Conservation (phyloP, 2,329 filamentous ascomycete species). For the Microcyclosporella mali region DNA sequence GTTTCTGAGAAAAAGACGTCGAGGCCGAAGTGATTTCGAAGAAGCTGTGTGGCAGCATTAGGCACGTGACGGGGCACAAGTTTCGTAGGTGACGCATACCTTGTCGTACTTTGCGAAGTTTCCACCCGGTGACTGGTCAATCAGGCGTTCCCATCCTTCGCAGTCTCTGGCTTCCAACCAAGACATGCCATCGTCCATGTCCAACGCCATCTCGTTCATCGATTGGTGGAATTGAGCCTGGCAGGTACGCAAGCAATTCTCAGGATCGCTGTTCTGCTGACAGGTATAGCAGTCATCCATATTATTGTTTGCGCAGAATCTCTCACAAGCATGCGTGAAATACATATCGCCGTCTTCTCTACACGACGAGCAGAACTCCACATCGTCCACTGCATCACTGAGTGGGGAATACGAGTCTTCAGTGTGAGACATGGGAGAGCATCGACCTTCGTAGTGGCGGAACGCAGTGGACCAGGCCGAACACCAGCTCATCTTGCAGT, state of each 20-base stretch:
- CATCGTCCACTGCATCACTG: not conserved
- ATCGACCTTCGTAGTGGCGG: slow-evolving; percentile 9
- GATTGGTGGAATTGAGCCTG: not conserved
- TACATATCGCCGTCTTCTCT: slow-evolving; percentile 1
- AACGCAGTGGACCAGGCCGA: slow-evolving; percentile 4
- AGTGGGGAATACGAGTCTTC: not conserved
- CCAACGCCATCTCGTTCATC: slow-evolving; percentile 1
- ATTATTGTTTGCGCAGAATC: not conserved
- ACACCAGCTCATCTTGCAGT: not conserved
- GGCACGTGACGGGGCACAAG: too few species aligned
- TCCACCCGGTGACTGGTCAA: slow-evolving; percentile 4
- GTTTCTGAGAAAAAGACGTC: slow-evolving; percentile 10
- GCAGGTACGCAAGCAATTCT: slow-evolving; percentile 8
- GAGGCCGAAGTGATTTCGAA: slow-evolving; percentile 16
- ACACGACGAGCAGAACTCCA: not conserved
- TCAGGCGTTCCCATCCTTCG: slow-evolving; percentile 7
- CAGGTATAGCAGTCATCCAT: slow-evolving; percentile 3
- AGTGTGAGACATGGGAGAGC: slow-evolving; percentile 8
- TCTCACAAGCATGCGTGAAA: not conserved
- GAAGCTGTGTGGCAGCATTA: slow-evolving; percentile 6
- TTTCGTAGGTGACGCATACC: too few species aligned
- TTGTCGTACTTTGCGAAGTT: slow-evolving; percentile 10
- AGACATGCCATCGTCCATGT: not conserved
- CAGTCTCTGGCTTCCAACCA: slow-evolving; percentile 2
- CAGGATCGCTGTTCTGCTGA: not conserved